Evolutionary conservation across 2,329 filamentous ascomycete species (phyloP).

Genomic region (Aspergillus ustus): DNA sequence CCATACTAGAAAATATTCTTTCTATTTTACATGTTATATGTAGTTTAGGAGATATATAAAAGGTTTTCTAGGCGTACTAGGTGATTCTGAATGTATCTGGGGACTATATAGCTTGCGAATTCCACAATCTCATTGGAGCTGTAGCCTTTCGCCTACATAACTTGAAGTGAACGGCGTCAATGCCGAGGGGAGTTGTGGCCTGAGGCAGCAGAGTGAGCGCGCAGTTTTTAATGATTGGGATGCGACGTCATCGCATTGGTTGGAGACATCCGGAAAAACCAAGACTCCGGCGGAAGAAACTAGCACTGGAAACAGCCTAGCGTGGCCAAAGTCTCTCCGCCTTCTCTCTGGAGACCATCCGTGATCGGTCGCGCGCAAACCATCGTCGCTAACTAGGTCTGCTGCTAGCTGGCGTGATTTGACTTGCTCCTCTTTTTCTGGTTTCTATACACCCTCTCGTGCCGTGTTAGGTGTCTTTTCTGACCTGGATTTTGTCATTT

Average conservation of each 20-base stretch:
- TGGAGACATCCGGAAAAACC: conserved; percentile 30
- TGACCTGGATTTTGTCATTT: conserved; percentile 5
- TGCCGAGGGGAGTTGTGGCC: too few relatives aligned
- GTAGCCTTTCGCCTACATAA: too few relatives aligned
- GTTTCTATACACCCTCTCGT: neutral
- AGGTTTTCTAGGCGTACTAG: too few relatives aligned
- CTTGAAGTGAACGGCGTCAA: too few relatives aligned
- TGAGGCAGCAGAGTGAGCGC: neutral
- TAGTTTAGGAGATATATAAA: too few relatives aligned
- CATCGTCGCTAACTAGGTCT: conserved; percentile 30
- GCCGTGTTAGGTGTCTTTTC: neutral
- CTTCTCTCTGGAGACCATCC: conserved; percentile 38
- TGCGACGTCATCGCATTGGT: conserved; percentile 5
- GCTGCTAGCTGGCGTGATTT: conserved; percentile 25
- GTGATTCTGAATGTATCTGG: too few relatives aligned
- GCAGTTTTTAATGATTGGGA: too few relatives aligned
- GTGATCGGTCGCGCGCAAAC: conserved; percentile 47
- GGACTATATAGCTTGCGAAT: too few relatives aligned
- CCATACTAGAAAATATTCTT: too few relatives aligned
- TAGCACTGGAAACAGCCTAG: conserved; percentile 32
- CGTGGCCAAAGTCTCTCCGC: conserved; percentile 37
- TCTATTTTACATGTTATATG: too few relatives aligned
- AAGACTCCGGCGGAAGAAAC: conserved; percentile 25
- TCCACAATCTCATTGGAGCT: too few relatives aligned
- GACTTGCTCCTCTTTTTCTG: conserved; percentile 11